Conservation (phyloP, 495 filamentous ascomycete genomes). For the Penicillium longicatenatum region DNA sequence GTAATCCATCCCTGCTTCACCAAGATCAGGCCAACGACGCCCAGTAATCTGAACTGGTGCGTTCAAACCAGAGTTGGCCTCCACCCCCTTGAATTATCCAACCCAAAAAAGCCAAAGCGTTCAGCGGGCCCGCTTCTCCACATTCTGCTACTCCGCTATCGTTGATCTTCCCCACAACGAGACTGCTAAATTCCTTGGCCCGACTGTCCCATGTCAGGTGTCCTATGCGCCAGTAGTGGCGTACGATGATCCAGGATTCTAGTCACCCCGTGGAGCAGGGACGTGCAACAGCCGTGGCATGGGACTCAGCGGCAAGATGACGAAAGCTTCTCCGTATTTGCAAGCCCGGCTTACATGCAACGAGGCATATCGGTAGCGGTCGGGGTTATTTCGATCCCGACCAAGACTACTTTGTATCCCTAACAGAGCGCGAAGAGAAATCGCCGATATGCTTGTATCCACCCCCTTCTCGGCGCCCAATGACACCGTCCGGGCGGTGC, state of each 20-base stretch:
- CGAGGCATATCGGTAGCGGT: constrained; percentile 3
- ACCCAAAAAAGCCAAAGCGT: background rate
- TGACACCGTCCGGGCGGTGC: background rate
- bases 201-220: background rate
- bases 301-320: background rate
- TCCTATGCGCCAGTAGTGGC: background rate
- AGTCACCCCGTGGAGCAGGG: background rate
- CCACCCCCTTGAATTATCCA: constrained; percentile 3
- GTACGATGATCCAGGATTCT: background rate
- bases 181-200: background rate
- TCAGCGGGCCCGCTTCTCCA: constrained; percentile 15
- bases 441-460: background rate
- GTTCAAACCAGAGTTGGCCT: constrained; percentile 3
- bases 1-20: background rate
- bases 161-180: constrained; percentile 22
- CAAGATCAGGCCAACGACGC: background rate
- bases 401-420: background rate
- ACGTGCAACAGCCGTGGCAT: background rate
- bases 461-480: background rate
- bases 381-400: background rate
- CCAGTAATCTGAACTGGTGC: background rate
- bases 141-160: constrained; percentile 8
- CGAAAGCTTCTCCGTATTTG: background rate
- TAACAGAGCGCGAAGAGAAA: background rate
- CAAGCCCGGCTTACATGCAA: background rate